A percentile compares a stretch with the other conserved stretches of the same genome.
Evolutionary conservation across 2,329 filamentous ascomycete species (phyloP).

Genomic region (Biscogniauxia marginata): DNA sequence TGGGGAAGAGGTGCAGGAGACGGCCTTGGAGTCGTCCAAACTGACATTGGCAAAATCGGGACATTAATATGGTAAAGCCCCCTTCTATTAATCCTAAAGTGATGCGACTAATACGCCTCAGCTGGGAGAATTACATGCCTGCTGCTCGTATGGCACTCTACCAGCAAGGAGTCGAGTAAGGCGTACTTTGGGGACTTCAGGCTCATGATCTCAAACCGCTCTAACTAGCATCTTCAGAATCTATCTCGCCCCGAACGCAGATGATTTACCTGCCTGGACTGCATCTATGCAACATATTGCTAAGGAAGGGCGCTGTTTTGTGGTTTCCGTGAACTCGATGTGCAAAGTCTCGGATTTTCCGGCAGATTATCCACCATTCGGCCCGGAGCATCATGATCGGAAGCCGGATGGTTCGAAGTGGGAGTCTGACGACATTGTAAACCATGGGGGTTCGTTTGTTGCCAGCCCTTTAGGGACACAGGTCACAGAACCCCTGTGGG

Average conservation of each 20-base stretch:
- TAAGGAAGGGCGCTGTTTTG: conserved; percentile 45
- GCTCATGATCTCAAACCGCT: neutral
- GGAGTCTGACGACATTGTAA: conserved; percentile 38
- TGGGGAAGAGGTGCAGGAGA: conserved; percentile 47
- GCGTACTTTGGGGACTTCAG: neutral
- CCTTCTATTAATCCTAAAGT: neutral
- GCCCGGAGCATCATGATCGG: conserved; percentile 36
- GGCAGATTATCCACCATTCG: conserved; percentile 41
- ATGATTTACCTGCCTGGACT: conserved; percentile 36
- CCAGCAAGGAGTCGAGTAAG: conserved; percentile 41
- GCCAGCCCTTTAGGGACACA: conserved; percentile 39
- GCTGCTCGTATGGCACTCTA: conserved; percentile 41
- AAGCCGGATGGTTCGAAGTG: conserved; percentile 38
- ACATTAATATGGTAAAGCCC: conserved; percentile 38
- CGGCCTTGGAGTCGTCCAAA: conserved; percentile 38
- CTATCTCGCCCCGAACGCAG: conserved; percentile 34
- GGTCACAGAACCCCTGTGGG: conserved; percentile 39
- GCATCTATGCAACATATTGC: conserved; percentile 45
- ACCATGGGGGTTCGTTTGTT: conserved; percentile 41
- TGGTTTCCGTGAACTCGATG: conserved; percentile 41
- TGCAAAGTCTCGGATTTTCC: conserved; percentile 42
- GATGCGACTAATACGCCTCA: conserved; percentile 11
- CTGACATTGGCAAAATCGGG: conserved; percentile 40
- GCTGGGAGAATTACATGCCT: conserved; percentile 46
- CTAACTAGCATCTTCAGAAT: conserved; percentile 22